Base-by-base conservation (phyloP, 768 basidiomycete species). In the Mycena indigotica region DNA sequence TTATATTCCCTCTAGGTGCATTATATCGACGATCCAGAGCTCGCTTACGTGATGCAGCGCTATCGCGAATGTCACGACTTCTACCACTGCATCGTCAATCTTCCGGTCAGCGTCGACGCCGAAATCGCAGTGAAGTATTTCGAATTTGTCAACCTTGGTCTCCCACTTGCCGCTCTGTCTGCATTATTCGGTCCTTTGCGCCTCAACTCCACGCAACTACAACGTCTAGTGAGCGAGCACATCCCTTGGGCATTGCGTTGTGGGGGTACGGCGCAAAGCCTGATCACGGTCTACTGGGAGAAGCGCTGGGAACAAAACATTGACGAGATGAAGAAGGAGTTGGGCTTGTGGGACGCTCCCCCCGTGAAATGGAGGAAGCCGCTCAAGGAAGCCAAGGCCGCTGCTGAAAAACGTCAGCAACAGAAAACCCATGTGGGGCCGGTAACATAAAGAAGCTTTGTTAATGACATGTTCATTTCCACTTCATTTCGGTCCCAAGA, bases 61-160 rank as follows among this genome's bases (percentile, higher is more conserved):
- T 99, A 98, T 71, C 88, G 96, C 24, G 95, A 99, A 75, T 96
- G 91, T 62, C 97, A 99, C 73, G 96, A 99, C 74, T 89, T 98
- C 64, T 97, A 98, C 69, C 97, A 99, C 69, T 92, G 91, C 66
- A 82, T 98, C 58, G 87, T 86, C 75, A 85, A 85, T 65, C 80
- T 98, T 8, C 95, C 94, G 0, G 93, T 98, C 56, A 88, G 87
- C 59, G 89, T 96, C 66, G 84, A 90, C 56, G 92, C 89, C 46
- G 97, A 99, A 70, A 81, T 99, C 28, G 93, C 94, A 1, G 84
- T 98, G 71, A 99, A 99, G 69, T 88, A 85, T 65, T 94, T 98
- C 66, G 97, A 98, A 72, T 89, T 95, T 57, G 84, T 91, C 26
- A 98, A 99, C 73, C 80, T 97, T 65, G 87, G 89, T 15, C 80